Conservation (phyloP, 1,284 basidiomycete genomes). For the Fomitopsis palustris region DNA sequence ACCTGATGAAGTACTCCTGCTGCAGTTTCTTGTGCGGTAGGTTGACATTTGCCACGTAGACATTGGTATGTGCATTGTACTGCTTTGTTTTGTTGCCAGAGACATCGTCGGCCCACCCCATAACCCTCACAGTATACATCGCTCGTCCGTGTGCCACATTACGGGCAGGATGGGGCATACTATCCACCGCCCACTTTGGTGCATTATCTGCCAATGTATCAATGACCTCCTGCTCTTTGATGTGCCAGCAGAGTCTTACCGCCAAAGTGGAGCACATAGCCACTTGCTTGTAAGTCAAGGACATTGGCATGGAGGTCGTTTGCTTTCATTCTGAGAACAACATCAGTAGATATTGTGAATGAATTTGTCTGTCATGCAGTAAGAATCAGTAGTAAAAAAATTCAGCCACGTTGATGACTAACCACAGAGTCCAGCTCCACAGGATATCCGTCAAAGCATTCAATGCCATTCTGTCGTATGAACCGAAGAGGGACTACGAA, state of each 20-base stretch:
- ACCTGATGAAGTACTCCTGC: slow-evolving; percentile 20
- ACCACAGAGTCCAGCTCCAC: neutral
- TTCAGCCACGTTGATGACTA: neutral
- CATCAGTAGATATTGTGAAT: neutral
- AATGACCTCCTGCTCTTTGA: neutral
- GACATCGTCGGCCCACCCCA: slow-evolving; percentile 25
- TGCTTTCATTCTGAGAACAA: neutral
- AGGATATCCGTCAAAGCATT: slow-evolving; percentile 6
- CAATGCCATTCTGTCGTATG: slow-evolving; percentile 3
- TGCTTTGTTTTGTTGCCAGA: slow-evolving; percentile 21
- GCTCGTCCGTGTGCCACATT: neutral
- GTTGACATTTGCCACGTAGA: slow-evolving; percentile 15
- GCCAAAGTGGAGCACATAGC: neutral
- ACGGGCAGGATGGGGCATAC: slow-evolving; percentile 1
- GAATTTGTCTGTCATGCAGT: neutral
- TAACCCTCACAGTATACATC: neutral
- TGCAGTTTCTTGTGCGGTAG: slow-evolving; percentile 10
- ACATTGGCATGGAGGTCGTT: neutral
- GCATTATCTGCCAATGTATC: neutral
- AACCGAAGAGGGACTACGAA: slow-evolving; percentile 22
- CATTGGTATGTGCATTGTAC: slow-evolving; percentile 19
- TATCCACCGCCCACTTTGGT: neutral
- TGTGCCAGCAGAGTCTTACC: neutral
- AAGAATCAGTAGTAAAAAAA: too few relatives aligned
- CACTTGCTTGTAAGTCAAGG: neutral